phyloP scores from a whole-genome alignment of 2,329 filamentous ascomycete species.

The Penicillium sp. region DNA sequence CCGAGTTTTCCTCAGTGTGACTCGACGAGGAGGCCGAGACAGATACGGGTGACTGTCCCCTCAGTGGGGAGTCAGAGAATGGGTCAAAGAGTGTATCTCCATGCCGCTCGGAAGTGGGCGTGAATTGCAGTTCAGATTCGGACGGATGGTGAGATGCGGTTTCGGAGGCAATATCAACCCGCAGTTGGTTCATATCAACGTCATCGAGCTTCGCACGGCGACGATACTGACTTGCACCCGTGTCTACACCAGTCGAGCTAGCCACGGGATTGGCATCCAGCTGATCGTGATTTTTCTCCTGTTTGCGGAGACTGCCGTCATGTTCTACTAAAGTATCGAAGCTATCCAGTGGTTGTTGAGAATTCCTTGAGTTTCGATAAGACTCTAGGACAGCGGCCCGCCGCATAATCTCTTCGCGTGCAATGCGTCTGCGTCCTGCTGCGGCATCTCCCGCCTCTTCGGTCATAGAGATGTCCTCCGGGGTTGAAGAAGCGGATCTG shows the following conservation, averaged over 20 bases:
- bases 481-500: constrained; percentile 30
- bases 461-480: constrained; percentile 50
- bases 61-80: constrained; percentile 15
- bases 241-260: constrained; percentile 41
- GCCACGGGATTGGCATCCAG: constrained; percentile 20
- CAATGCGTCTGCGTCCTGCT: constrained; percentile 45
- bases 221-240: constrained; percentile 23
- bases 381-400: constrained; percentile 44
- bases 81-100: constrained; percentile 24
- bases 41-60: constrained; percentile 17
- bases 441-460: constrained; percentile 47
- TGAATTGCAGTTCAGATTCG: constrained; percentile 46
- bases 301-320: constrained; percentile 36
- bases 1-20: constrained; percentile 34
- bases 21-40: constrained; percentile 30
- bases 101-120: constrained; percentile 46
- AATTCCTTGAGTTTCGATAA: constrained; percentile 29
- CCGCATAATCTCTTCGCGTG: constrained; percentile 48
- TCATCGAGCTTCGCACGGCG: constrained; percentile 24
- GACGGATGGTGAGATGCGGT: constrained; percentile 41
- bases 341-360: constrained; percentile 23
- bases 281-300: constrained; percentile 5
- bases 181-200: constrained; percentile 22
- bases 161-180: constrained; percentile 32
- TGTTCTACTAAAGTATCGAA: constrained; percentile 50